These are phyloP conservation scores for Yamadazyma laniorum DNA, from an alignment of 805 yeast species.

Conservation along the genomic window DNA sequence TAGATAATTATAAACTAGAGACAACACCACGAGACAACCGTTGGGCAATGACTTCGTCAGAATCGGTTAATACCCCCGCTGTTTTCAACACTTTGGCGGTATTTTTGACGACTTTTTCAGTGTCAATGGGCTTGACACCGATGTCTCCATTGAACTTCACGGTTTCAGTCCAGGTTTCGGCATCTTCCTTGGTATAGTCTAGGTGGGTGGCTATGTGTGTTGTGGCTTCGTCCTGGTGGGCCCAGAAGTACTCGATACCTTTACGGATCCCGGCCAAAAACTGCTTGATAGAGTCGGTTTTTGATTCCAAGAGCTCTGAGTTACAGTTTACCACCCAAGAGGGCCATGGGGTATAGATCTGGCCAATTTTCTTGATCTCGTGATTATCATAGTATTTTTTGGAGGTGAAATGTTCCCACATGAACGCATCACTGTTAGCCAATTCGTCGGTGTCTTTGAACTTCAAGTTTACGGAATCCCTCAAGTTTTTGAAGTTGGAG, in stretches of 20 bases:
- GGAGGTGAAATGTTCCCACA: constrained; percentile 95
- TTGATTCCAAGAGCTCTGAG: constrained; percentile 29
- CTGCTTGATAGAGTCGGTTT: constrained; percentile 21
- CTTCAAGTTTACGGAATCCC: constrained; percentile 72
- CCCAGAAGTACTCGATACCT: constrained; percentile 67
- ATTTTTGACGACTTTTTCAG: constrained; percentile 47
- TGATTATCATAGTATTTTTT: constrained; percentile 77
- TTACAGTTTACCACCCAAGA: constrained; percentile 80
- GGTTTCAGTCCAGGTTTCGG: constrained; percentile 76
- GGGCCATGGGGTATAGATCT: constrained; percentile 95
- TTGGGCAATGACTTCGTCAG: constrained; percentile 20
- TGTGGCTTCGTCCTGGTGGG: constrained; percentile 62
- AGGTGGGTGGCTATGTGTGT: constrained; percentile 62
- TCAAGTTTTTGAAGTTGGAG: constrained; percentile 67
- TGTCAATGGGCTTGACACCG: constrained; percentile 42
- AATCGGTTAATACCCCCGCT: constrained; percentile 57
- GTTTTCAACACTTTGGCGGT: constrained; percentile 57
- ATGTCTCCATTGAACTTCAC: constrained; percentile 57
- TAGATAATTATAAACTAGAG: not conserved
- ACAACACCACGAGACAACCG: constrained; percentile 26
- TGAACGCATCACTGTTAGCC: constrained; percentile 70
- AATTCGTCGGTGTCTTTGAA: constrained; percentile 22
- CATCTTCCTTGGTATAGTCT: constrained; percentile 77
- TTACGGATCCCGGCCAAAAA: constrained; percentile 57
- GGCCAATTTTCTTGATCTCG: constrained; percentile 81